Evolutionary conservation across 805 yeast genomes (phyloP), one percentile per base, ranked within the genome.

Genomic region (Metschnikowia koreensis): DNA sequence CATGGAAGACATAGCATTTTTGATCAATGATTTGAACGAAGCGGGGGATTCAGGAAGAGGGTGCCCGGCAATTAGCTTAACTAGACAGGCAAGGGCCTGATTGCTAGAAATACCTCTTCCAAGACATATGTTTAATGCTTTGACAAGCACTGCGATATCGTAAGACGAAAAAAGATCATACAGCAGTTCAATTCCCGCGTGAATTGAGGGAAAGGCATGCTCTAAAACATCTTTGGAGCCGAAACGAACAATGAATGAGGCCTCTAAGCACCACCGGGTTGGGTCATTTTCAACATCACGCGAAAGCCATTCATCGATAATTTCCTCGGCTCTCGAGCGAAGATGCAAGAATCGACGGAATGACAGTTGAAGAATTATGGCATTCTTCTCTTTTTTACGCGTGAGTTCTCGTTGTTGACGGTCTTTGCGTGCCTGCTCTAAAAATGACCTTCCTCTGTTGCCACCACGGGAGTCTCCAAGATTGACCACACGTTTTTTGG

Each of bases 361-460:
- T 11, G 71, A 63, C 2, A 72, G 60, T 61, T 87, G 93, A 37
- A 92, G 65, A 7, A 66, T 48, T 1, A 58, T 50, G 0, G 82
- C 83, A 1, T 89, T 80, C 37, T 66, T 71, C 38, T 76, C 80
- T 45, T 75, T 78, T 12, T 65, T 60, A 22, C 88, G 75, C 13
- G 71, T 77, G 33, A 70, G 65, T 51, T 87, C 91, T 51, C 97
- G 77, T 53, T 77, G 78, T 52, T 75, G 77, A 38, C 97, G 75
- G 54, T 88, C 90, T 38, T 70, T 70, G 58, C 81, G 81, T 4
- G 96, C 84, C 56, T 80, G 82, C 52, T 79, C 81, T n/a, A 93
- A 68, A 46, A 78, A 73, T 58, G 77, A 66, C 50, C 41, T 46
- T 33, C 48, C 46, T 13, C 40, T 44, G 47, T 66, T 61, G 61